Conservation (phyloP, 805 yeast species). For the Ogataea minuta region DNA sequence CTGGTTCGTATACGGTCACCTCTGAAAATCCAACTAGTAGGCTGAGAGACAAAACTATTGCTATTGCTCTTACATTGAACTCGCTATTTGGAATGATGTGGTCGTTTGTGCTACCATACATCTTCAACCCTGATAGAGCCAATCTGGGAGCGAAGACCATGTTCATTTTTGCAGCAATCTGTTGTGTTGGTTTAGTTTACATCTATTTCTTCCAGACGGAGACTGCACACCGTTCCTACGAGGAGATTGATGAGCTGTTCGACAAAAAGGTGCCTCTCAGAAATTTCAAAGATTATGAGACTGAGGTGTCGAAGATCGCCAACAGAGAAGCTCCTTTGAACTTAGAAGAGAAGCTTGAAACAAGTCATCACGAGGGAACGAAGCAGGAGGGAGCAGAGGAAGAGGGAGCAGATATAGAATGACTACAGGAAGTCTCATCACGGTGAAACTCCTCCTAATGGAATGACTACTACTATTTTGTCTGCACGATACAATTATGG, state of each 20-base stretch:
- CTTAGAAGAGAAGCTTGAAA: conserved; percentile 1
- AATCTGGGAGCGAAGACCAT: conserved; percentile 25
- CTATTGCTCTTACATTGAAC: conserved; percentile 14
- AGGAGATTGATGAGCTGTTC: conserved; percentile 38
- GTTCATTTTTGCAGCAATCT: conserved; percentile 15
- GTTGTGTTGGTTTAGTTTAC: conserved; percentile 12
- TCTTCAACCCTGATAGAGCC: conserved; percentile 22
- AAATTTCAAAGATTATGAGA: conserved; percentile 31
- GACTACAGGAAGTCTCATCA: too few relatives aligned
- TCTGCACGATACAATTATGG: not conserved
- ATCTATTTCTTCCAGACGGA: conserved; percentile 40
- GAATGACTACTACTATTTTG: too few relatives aligned
- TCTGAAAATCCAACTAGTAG: conserved; percentile 19
- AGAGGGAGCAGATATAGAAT: too few relatives aligned
- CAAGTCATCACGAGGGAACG: not conserved
- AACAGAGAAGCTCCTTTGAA: not conserved
- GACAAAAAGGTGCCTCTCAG: conserved; percentile 35
- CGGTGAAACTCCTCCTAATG: too few relatives aligned
- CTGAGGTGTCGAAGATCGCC: conserved; percentile 5
- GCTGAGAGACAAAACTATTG: conserved; percentile 22
- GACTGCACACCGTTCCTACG: conserved; percentile 39
- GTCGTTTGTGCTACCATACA: conserved; percentile 22
- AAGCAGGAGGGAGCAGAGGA: not conserved
- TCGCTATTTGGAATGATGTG: conserved; percentile 11
- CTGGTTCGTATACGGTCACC: conserved; percentile 24